A percentile compares a stretch with the other conserved stretches of the same genome.
Conservation (phyloP, 805 yeast genomes). For the Scheffersomyces coipomensis region DNA sequence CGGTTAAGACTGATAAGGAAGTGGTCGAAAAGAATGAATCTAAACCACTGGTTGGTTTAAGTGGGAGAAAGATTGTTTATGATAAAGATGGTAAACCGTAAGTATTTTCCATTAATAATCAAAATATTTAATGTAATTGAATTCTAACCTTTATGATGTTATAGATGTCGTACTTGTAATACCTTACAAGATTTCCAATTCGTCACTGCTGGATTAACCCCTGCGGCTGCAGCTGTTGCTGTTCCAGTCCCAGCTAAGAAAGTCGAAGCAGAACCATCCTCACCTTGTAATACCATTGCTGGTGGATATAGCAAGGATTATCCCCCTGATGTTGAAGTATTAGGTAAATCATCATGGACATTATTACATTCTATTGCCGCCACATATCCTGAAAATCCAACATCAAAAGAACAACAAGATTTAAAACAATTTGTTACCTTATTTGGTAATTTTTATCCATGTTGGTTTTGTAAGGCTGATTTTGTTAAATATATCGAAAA, state of each 20-base stretch:
- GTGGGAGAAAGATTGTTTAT: constrained; percentile 68
- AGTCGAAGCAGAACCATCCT: constrained; percentile 1
- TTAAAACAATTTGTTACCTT: constrained; percentile 66
- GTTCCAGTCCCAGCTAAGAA: neutral
- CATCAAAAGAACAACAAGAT: constrained; percentile 60
- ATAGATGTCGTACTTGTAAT: constrained; percentile 85
- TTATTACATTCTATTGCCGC: constrained; percentile 89
- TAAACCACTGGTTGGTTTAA: constrained; percentile 49
- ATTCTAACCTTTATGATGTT: constrained; percentile 1
- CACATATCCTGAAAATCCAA: constrained; percentile 73
- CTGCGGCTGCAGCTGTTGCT: constrained; percentile 6
- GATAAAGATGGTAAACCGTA: constrained; percentile 94
- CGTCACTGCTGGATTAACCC: constrained; percentile 36
- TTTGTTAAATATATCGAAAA: constrained; percentile 59
- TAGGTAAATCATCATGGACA: constrained; percentile 92
- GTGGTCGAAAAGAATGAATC: neutral
- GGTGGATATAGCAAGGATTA: constrained; percentile 45
- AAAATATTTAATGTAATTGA: neutral
- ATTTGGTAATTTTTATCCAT: constrained; percentile 84
- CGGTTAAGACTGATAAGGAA: neutral
- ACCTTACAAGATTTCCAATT: constrained; percentile 74
- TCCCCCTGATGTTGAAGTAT: constrained; percentile 81
- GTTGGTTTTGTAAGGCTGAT: constrained; percentile 91
- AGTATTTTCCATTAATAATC: constrained; percentile 29
- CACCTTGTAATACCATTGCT: constrained; percentile 1